Conservation (phyloP, 2,329 filamentous ascomycete species). For the Botrytis paeoniae region DNA sequence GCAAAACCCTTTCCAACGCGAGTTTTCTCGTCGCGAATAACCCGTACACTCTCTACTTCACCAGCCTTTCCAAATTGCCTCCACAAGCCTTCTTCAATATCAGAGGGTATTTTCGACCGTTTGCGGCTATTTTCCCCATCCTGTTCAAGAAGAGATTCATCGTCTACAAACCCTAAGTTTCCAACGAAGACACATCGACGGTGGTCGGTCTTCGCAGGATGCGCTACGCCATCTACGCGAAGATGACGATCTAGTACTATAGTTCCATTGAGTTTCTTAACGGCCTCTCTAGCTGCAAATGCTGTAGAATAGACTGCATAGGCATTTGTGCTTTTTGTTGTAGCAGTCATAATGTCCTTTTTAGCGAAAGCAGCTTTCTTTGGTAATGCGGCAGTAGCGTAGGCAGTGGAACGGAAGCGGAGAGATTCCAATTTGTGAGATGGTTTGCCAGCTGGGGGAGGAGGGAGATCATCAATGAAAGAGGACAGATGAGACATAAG, state of each 20-base stretch:
- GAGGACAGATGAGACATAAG: slow-evolving; percentile 76
- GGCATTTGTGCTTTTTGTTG: slow-evolving; percentile 89
- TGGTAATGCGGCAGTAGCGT: slow-evolving; percentile 70
- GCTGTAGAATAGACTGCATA: slow-evolving; percentile 84
- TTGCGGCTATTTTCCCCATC: slow-evolving; percentile 69
- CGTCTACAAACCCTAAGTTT: slow-evolving; percentile 93
- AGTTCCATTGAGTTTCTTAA: slow-evolving; percentile 76
- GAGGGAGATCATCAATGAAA: slow-evolving; percentile 57
- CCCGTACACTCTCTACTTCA: slow-evolving; percentile 87
- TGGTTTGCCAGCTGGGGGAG: slow-evolving; percentile 44
- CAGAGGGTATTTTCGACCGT: slow-evolving; percentile 70
- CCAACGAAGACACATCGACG: slow-evolving; percentile 93
- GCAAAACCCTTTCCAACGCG: slow-evolving; percentile 95
- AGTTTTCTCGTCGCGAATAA: slow-evolving; percentile 84
- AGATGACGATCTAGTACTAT: slow-evolving; percentile 83
- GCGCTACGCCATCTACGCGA: slow-evolving; percentile 85
- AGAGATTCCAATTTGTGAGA: slow-evolving; percentile 81
- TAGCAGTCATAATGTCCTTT: slow-evolving; percentile 84
- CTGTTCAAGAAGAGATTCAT: slow-evolving; percentile 70
- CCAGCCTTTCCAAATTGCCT: slow-evolving; percentile 73
- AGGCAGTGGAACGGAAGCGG: slow-evolving; percentile 91
- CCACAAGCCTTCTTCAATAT: slow-evolving; percentile 93
- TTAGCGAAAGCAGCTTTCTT: slow-evolving; percentile 95
- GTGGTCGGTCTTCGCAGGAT: slow-evolving; percentile 79
- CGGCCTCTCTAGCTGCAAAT: slow-evolving; percentile 72